Conservation (phyloP, 306 rosid species). For the Arachis hypogaea region DNA sequence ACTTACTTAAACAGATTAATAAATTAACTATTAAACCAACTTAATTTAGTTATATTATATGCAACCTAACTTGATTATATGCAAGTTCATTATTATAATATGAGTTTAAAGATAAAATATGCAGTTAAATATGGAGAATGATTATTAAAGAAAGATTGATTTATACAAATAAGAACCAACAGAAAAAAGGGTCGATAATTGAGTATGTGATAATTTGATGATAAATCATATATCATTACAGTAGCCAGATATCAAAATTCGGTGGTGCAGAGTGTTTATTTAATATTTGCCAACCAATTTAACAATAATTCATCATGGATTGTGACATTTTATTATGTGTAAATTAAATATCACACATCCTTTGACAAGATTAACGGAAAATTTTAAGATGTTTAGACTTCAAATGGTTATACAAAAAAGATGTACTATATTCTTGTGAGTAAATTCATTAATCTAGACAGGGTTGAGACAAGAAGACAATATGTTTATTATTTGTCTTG, state of each 20-base stretch:
- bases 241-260: background rate
- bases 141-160: too few species aligned
- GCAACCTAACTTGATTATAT: too few species aligned
- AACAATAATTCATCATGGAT: too few species aligned
- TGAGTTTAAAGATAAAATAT: too few species aligned
- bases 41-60: too few species aligned
- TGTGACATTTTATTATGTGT: conserved; percentile 1
- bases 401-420: background rate
- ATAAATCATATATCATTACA: background rate
- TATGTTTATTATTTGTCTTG: background rate
- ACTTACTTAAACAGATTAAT: too few species aligned
- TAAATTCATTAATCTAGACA: background rate
- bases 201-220: background rate
- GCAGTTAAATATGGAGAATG: too few species aligned
- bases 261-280: background rate
- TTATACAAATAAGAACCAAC: too few species aligned
- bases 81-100: too few species aligned
- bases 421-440: background rate
- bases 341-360: background rate
- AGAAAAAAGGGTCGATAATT: too few species aligned
- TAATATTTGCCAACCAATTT: background rate
- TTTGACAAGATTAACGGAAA: background rate
- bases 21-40: too few species aligned
- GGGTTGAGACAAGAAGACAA: conserved; percentile 1
- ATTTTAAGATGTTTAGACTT: background rate